A percentile compares a stretch with the other conserved stretches of the same genome.
phyloP scores from a whole-genome alignment of 2,329 filamentous ascomycete genomes.

The Colletotrichum chrysophilum region DNA sequence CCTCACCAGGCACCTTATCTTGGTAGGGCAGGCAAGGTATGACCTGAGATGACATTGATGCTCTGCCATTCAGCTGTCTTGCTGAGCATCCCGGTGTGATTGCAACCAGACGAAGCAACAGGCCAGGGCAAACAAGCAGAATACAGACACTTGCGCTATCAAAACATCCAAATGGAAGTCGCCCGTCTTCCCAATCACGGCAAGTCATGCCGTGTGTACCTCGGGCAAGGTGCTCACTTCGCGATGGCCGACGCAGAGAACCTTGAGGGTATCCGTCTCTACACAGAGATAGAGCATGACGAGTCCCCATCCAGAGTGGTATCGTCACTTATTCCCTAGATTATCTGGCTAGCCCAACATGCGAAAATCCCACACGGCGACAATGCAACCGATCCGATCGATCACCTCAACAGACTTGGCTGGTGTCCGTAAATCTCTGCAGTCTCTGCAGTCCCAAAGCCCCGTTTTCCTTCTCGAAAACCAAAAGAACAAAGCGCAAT shows the following conservation, averaged over 20 bases:
- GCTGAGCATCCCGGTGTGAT: not conserved
- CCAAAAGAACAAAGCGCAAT: conserved; percentile 11
- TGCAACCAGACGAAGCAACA: not conserved
- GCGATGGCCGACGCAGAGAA: not conserved
- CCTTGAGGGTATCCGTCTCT: not conserved
- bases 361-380: not conserved
- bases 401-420: not conserved
- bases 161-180: not conserved
- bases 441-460: not conserved
- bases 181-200: not conserved
- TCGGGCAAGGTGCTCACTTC: not conserved
- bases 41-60: not conserved
- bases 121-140: not conserved
- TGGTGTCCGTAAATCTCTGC: not conserved
- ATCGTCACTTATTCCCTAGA: conserved; percentile 14
- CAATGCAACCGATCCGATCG: conserved; percentile 15
- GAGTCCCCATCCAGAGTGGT: conserved; percentile 4
- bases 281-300: conserved; percentile 6
- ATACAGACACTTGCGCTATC: not conserved
- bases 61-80: not conserved
- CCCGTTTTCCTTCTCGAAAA: conserved; percentile 7
- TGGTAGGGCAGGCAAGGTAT: not conserved
- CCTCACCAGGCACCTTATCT: not conserved
- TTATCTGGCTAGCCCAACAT: conserved; percentile 6
- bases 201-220: not conserved